phyloP scores from a whole-genome alignment of 305 asterid species.

The Solanum hybrid region DNA sequence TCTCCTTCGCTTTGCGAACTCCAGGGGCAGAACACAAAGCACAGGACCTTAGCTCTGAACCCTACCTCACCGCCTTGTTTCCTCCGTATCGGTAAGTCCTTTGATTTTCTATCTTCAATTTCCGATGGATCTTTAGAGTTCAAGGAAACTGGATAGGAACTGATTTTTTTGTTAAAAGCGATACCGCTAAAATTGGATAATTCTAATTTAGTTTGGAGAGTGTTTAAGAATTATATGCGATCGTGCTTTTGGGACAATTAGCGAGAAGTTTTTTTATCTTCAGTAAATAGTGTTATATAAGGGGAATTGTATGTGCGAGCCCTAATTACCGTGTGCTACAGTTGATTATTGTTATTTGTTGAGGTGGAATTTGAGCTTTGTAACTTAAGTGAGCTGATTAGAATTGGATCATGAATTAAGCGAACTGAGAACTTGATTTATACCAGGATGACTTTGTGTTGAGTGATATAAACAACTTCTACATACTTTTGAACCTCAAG shows the following conservation, averaged over 20 bases:
- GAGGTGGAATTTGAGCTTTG: neutral
- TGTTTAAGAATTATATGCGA: neutral
- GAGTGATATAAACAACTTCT: neutral
- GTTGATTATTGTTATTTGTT: neutral
- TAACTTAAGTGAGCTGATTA: constrained; percentile 9
- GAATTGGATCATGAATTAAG: constrained; percentile 3
- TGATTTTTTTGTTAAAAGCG: neutral
- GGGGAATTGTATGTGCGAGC: neutral
- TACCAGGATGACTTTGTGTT: neutral
- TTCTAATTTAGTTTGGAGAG: neutral
- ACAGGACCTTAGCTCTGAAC: neutral
- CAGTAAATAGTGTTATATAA: neutral
- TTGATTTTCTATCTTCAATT: neutral
- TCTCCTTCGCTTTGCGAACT: neutral
- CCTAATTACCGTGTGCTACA: neutral
- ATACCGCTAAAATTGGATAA: too few relatives aligned
- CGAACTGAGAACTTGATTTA: neutral
- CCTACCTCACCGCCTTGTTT: neutral
- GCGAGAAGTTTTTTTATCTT: neutral
- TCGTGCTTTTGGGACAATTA: neutral
- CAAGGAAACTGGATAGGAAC: neutral
- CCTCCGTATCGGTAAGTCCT: neutral
- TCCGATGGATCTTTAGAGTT: neutral
- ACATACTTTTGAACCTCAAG: neutral
- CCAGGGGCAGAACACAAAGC: neutral